Base-by-base conservation (phyloP, 345 rosid species). In the Salix caprea region DNA sequence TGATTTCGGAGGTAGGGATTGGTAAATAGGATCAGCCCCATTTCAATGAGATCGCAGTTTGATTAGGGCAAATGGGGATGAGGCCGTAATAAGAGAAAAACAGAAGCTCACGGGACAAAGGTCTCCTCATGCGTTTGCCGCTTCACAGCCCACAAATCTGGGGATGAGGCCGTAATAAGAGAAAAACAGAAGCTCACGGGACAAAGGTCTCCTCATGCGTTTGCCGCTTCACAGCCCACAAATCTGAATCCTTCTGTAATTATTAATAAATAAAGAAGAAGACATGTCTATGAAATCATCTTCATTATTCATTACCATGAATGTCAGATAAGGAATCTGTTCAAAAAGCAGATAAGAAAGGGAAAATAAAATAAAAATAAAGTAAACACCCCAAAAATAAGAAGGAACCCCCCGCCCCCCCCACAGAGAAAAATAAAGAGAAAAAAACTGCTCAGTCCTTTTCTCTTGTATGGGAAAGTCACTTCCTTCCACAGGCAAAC, bases 401-500 rank as follows among this genome's bases (percentile, higher is more conserved):
- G 28, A 9, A 10, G 60, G 2, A 52, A 54, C 5, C 24, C 5
- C 24, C 24, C 24, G 0, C 24, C 24, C 24, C 23, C 3, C 16
- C 19, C 0, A 16, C 16, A 50, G 5, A 50, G 18, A 52, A 52
- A 52, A 32, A 32, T 32, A 32, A 32, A 32, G 34, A 32, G 34
- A 32, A 19, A 54, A 54, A 54, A 19, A 52, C 3, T 44, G 50
- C 14, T 13, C 18, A 7, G 3, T 54, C 60, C 23, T 9, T 21
- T 3, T 58, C 14, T 6, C 73, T 65, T 89, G 81, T 61, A 93
- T 90, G 97, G 97, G 91, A 60, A 93, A 85, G 84, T 74, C 93
- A 56, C 76, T 85, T 30, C 73, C 83, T 69, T 81, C 82, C 61
- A 61, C 88, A 24, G 73, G 84, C 74, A 83, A 78, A 78, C 86